Conservation (phyloP, 2,329 filamentous ascomycete species). For the Aspergillus novofumigatus region DNA sequence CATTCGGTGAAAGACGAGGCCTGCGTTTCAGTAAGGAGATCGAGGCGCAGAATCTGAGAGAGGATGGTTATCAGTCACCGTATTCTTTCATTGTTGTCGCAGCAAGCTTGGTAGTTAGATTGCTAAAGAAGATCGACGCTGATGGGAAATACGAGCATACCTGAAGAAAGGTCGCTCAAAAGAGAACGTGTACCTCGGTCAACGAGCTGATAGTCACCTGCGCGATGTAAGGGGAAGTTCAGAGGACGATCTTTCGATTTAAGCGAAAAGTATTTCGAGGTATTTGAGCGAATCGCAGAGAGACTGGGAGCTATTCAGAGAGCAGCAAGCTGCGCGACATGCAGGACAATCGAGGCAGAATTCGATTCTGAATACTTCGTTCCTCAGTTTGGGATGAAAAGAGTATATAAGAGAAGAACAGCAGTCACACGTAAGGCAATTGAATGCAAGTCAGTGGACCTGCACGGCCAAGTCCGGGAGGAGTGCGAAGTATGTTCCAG, state of each 20-base stretch:
- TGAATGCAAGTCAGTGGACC: neutral
- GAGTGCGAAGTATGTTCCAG: neutral
- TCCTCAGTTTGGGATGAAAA: neutral
- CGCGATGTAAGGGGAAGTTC: neutral
- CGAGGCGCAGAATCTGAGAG: conserved; percentile 9
- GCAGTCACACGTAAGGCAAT: neutral
- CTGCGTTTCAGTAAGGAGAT: neutral
- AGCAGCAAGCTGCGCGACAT: neutral
- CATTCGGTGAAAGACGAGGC: conserved; percentile 7
- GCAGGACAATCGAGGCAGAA: neutral
- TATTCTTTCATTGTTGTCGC: neutral
- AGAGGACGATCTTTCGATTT: neutral
- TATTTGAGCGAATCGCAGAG: neutral
- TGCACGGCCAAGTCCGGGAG: neutral
- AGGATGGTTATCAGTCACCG: conserved; percentile 9
- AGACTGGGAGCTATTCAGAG: neutral
- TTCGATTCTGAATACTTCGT: neutral
- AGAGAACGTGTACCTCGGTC: neutral
- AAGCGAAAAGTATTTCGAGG: neutral
- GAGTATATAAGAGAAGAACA: neutral
- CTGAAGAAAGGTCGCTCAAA: neutral
- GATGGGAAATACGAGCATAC: neutral
- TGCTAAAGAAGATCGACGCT: neutral
- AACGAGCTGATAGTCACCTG: neutral
- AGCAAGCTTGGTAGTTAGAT: neutral